Conservation (phyloP, 139 green algal genomes). For the Coccomyxa sp. region DNA sequence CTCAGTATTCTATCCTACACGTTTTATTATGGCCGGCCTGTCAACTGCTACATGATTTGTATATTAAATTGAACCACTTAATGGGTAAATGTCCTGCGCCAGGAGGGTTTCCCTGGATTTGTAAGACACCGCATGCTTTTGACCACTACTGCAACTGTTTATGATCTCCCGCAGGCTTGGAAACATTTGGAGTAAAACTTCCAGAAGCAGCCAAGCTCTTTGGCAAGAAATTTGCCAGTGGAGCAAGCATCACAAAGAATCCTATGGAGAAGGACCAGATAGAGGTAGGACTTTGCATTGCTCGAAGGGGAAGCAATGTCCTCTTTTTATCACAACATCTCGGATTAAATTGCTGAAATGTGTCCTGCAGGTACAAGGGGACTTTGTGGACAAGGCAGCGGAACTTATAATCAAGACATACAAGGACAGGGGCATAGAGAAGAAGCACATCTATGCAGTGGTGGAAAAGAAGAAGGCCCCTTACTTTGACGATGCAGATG, state of each 20-base stretch:
- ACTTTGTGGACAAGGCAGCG: constrained; percentile 63
- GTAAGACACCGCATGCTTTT: not conserved
- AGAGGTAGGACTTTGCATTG: constrained; percentile 65
- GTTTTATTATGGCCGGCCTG: too few species aligned
- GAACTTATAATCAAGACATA: constrained; percentile 81
- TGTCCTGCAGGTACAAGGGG: constrained; percentile 49
- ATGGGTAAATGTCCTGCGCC: too few species aligned
- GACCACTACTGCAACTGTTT: not conserved
- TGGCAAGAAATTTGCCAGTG: constrained; percentile 98
- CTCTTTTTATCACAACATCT: not conserved
- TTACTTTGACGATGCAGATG: constrained; percentile 42
- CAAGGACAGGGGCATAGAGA: constrained; percentile 60
- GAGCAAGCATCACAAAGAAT: constrained; percentile 85
- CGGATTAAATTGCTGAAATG: not conserved
- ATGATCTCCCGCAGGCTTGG: constrained; percentile 55
- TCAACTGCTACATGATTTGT: too few species aligned
- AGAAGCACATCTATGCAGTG: constrained; percentile 65
- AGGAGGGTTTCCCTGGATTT: too few species aligned
- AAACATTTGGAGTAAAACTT: constrained; percentile 89
- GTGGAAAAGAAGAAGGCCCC: constrained; percentile 61
- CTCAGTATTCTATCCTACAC: too few species aligned
- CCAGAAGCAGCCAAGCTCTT: constrained; percentile 90
- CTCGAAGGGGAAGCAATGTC: not conserved
- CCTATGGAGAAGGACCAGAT: constrained; percentile 86
- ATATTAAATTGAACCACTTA: too few species aligned